Conservation (phyloP, 208 protist genomes). For the Naegleria lovaniensis region DNA sequence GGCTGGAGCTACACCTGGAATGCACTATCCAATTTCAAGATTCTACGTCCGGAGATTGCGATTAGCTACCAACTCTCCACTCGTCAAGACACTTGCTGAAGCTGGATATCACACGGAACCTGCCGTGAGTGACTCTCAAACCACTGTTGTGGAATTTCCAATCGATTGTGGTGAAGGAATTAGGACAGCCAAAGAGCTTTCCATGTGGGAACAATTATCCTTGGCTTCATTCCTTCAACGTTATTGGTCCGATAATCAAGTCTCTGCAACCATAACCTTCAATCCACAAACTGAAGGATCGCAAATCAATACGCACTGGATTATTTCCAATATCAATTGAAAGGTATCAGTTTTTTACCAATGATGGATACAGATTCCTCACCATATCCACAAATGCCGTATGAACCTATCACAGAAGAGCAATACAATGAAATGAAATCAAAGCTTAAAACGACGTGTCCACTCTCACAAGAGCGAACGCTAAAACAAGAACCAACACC, state of each 20-base stretch:
- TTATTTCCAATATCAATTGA: constrained; percentile 73
- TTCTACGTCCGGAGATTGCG: constrained; percentile 62
- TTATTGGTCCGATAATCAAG: constrained; percentile 71
- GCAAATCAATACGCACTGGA: constrained; percentile 55
- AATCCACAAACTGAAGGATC: constrained; percentile 52
- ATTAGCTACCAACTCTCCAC: constrained; percentile 26
- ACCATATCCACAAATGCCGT: constrained; percentile 60
- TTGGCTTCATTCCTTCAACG: constrained; percentile 63
- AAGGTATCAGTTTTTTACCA: constrained; percentile 62
- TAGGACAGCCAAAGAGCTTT: constrained; percentile 44
- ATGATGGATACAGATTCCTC: not conserved
- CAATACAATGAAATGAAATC: constrained; percentile 37
- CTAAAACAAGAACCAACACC: constrained; percentile 35
- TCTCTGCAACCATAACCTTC: constrained; percentile 63
- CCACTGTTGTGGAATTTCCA: constrained; percentile 57
- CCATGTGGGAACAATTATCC: constrained; percentile 72
- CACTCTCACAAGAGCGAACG: not conserved
- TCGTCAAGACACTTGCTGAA: constrained; percentile 41
- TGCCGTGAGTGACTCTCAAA: constrained; percentile 30
- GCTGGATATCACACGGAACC: constrained; percentile 58
- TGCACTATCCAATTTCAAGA: constrained; percentile 61
- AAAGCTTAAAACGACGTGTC: not conserved
- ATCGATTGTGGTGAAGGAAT: constrained; percentile 56
- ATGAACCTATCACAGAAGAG: constrained; percentile 53
- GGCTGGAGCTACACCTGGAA: constrained; percentile 65